Conservation (phyloP, 2,329 filamentous ascomycete genomes). For the Capronia coronata region DNA sequence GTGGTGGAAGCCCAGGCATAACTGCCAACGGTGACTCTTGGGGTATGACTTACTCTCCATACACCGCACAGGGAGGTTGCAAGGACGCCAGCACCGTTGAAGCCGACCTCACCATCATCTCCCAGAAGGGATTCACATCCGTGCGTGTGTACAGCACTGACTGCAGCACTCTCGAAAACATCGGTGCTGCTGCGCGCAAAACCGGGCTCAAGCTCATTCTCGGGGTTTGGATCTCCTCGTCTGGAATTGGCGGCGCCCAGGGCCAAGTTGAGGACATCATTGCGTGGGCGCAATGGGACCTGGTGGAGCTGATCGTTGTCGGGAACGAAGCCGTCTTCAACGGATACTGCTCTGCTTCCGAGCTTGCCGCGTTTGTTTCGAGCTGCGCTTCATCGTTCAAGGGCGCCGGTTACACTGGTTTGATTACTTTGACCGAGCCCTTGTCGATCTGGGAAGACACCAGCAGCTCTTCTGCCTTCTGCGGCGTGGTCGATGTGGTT, state of each 20-base stretch:
- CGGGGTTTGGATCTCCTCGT: slow-evolving; percentile 74
- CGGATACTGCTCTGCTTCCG: slow-evolving; percentile 55
- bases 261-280: slow-evolving; percentile 69
- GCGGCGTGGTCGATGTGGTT: slow-evolving; percentile 67
- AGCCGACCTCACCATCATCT: slow-evolving; percentile 57
- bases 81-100: slow-evolving; percentile 55
- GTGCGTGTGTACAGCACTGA: slow-evolving; percentile 88
- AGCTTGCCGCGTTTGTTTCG: slow-evolving; percentile 65
- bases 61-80: slow-evolving; percentile 54
- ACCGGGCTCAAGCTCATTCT: slow-evolving; percentile 72
- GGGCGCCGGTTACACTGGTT: slow-evolving; percentile 62
- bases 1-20: slow-evolving; percentile 19
- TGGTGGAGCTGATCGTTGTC: slow-evolving; percentile 73
- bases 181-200: slow-evolving; percentile 62
- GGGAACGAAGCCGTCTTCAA: slow-evolving; percentile 89
- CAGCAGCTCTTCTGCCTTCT: slow-evolving; percentile 51
- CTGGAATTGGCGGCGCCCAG: slow-evolving; percentile 55
- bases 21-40: slow-evolving; percentile 46
- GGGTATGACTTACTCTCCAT: slow-evolving; percentile 77
- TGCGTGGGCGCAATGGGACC: slow-evolving; percentile 64
- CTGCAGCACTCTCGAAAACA: slow-evolving; percentile 71
- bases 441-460: slow-evolving; percentile 63
- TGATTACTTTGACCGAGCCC: slow-evolving; percentile 79
- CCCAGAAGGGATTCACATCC: slow-evolving; percentile 58
- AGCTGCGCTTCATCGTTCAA: slow-evolving; percentile 59